Conservation (phyloP, 257 asterid genomes). For the Solanum medicagineum region DNA sequence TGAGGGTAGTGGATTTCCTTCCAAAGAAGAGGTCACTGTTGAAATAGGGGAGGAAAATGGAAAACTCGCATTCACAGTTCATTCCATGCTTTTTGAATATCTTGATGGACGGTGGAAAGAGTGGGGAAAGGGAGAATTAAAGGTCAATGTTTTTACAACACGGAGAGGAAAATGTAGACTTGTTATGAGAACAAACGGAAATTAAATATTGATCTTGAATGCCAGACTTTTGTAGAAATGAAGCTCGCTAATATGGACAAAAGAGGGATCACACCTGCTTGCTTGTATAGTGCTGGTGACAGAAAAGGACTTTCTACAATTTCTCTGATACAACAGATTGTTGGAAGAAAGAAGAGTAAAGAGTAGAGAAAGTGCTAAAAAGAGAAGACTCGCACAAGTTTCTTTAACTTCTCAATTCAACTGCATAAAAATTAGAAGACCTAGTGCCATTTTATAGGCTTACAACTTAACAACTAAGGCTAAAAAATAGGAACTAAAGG, state of each 20-base stretch:
- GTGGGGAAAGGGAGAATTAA: constrained; percentile 92
- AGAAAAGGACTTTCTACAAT: constrained; percentile 69
- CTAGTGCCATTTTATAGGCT: too few relatives aligned
- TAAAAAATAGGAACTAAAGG: too few relatives aligned
- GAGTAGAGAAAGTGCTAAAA: too few relatives aligned
- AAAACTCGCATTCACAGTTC: constrained; percentile 49
- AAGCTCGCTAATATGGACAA: constrained; percentile 87
- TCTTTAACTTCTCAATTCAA: too few relatives aligned
- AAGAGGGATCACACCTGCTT: constrained; percentile 80
- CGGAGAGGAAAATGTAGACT: constrained; percentile 63
- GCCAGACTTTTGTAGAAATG: constrained; percentile 80
- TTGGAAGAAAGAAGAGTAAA: too few relatives aligned
- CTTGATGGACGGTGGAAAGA: constrained; percentile 76
- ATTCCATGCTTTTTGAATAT: constrained; percentile 62
- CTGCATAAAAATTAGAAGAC: too few relatives aligned
- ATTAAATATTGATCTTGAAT: constrained; percentile 71
- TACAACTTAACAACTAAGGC: too few relatives aligned
- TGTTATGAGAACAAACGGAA: constrained; percentile 76
- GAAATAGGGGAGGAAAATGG: constrained; percentile 83
- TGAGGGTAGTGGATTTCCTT: constrained; percentile 31
- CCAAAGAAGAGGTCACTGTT: constrained; percentile 49
- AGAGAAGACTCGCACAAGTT: too few relatives aligned
- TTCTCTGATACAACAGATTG: constrained; percentile 29
- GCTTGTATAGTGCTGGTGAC: constrained; percentile 62
- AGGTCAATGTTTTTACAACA: constrained; percentile 46